These are phyloP conservation scores for Globisporangium cystogenes DNA, from an alignment of 352 stramenopile genomes.

Conservation along the genomic window DNA sequence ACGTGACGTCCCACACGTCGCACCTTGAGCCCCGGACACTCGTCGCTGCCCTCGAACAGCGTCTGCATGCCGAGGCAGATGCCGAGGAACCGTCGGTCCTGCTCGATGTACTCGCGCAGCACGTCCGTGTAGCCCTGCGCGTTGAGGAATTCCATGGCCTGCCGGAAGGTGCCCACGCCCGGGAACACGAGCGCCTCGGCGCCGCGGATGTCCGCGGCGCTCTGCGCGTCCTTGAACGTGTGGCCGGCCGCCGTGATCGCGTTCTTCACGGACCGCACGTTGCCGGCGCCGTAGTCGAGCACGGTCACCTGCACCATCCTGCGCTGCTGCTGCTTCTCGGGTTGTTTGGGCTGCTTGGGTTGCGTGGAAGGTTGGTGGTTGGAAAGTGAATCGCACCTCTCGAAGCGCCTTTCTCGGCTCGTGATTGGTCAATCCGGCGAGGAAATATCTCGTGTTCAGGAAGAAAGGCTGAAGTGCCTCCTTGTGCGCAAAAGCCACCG, in stretches of 20 bases:
- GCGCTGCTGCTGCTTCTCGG: slow-evolving; percentile 13
- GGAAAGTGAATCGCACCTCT: too few species aligned
- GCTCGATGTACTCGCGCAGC: slow-evolving; percentile 83
- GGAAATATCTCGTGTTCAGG: background rate
- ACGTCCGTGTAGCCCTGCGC: slow-evolving; percentile 84
- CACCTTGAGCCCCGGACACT: slow-evolving; percentile 70
- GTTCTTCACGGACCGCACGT: slow-evolving; percentile 97
- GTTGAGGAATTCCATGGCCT: slow-evolving; percentile 92
- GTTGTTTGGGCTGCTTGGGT: too few species aligned
- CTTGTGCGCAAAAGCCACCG: too few species aligned
- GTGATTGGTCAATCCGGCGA: background rate
- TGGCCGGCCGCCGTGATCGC: slow-evolving; percentile 91
- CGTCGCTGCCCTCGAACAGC: slow-evolving; percentile 96
- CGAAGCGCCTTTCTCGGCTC: background rate
- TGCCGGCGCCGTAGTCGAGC: slow-evolving; percentile 98
- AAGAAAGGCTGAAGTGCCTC: background rate
- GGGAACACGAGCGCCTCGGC: slow-evolving; percentile 88
- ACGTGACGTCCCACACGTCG: too few species aligned
- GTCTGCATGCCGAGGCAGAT: slow-evolving; percentile 99
- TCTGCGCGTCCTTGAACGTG: slow-evolving; percentile 82
- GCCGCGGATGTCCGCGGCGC: slow-evolving; percentile 86
- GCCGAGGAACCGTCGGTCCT: slow-evolving; percentile 92
- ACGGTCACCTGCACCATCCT: slow-evolving; percentile 83
- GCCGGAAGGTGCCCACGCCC: slow-evolving; percentile 75
- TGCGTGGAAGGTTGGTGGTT: too few species aligned